phyloP scores from a whole-genome alignment of 345 rosid genomes.

The Hypericum androsaemum region DNA sequence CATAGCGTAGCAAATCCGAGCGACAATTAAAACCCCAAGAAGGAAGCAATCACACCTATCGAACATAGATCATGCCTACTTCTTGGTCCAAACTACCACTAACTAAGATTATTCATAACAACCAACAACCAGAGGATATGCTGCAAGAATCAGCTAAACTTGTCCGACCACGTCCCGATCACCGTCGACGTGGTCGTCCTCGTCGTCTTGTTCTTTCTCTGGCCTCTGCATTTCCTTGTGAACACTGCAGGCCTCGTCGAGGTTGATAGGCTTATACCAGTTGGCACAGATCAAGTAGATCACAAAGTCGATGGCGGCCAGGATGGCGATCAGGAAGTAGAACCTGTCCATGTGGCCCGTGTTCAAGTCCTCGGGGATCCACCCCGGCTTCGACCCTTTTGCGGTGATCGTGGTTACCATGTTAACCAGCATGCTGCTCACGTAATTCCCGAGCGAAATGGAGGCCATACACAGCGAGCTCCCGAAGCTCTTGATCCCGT shows the following conservation, averaged over 20 bases:
- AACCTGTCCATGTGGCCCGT: constrained; percentile 71
- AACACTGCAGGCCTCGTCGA: constrained; percentile 17
- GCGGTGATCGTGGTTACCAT: constrained; percentile 58
- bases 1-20: too few species aligned
- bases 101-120: too few species aligned
- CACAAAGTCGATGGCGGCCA: constrained; percentile 56
- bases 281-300: constrained; percentile 53
- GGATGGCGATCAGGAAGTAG: constrained; percentile 50
- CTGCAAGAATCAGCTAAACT: too few species aligned
- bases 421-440: constrained; percentile 61
- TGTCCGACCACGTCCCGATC: too few species aligned
- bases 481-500: constrained; percentile 82
- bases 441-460: constrained; percentile 81
- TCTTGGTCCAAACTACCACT: too few species aligned
- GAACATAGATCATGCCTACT: too few species aligned
- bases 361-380: constrained; percentile 73
- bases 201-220: too few species aligned
- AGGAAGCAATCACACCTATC: too few species aligned
- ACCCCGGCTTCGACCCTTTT: constrained; percentile 43
- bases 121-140: too few species aligned
- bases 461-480: constrained; percentile 97
- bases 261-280: constrained; percentile 64
- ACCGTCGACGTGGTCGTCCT: too few species aligned
- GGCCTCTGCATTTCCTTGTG: too few species aligned
- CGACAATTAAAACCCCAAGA: too few species aligned